Conservation (phyloP, 1,139 yeast species). For the Meyerozyma guilliermondii region DNA sequence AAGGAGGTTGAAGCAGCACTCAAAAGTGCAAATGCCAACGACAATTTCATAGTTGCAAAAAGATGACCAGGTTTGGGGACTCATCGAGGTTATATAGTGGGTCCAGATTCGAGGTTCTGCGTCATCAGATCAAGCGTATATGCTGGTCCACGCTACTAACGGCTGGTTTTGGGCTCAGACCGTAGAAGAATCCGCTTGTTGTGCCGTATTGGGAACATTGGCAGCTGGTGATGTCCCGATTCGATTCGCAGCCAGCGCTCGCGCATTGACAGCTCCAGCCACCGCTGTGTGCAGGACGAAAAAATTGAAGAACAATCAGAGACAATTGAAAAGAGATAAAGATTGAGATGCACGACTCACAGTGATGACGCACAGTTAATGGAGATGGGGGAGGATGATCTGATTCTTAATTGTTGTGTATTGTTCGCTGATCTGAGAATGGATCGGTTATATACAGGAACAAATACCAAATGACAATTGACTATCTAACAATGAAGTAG, state of each 20-base stretch:
- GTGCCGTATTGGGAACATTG: not conserved
- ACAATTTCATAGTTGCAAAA: not conserved
- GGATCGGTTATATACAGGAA: too few species aligned
- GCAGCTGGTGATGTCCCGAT: constrained; percentile 1
- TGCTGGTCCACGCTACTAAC: constrained; percentile 1
- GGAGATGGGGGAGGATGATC: too few species aligned
- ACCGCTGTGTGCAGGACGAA: not conserved
- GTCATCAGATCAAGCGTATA: not conserved
- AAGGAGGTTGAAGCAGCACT: not conserved
- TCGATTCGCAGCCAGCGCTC: not conserved
- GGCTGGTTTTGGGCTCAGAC: not conserved
- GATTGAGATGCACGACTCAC: too few species aligned
- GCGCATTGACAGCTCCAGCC: constrained; percentile 1
- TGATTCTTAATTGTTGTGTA: too few species aligned
- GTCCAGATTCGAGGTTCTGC: not conserved
- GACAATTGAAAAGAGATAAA: too few species aligned
- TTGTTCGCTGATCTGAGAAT: too few species aligned
- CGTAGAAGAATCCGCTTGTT: not conserved
- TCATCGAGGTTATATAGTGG: not conserved
- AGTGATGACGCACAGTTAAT: too few species aligned
- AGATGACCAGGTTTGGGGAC: not conserved
- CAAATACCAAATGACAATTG: too few species aligned
- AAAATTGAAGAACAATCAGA: not conserved
- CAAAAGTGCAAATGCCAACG: constrained; percentile 1
- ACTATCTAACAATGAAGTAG: too few species aligned